Evolutionary conservation across 2,329 filamentous ascomycete genomes (phyloP), one percentile per base, ranked within the genome.

Genomic region (Stachybotrys chlorohalonatus): DNA sequence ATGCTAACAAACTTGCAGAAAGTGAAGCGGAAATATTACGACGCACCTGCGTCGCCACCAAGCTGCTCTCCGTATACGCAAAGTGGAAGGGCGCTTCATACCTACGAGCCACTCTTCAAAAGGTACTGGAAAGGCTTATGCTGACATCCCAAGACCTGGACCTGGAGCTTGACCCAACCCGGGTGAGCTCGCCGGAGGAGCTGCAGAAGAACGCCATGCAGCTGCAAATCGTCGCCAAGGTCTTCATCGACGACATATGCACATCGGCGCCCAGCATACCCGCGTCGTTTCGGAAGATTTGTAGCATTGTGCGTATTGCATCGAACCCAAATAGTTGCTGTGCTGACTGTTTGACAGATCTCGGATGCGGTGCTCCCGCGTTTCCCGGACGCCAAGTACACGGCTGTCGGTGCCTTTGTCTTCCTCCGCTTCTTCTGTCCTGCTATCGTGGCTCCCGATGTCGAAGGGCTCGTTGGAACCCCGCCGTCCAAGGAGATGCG

Each of bases 341-440:
- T 42, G 36, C 36, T 42, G 6, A 42, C 36, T 9, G 36, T 42
- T 9, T 13, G 53, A 4, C 36, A 81, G 74, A 87, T 87, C 59
- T 83, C 81, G 11, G 72, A 78, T 15, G 78, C 82, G n/a, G 84
- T 87, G 1, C 77, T 83, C 63, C 75, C 75, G 31, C 77, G 81
- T 36, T 88, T 87, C 60, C 82, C 81, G 0, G 84, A 87, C 56
- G 84, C 85, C 6, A 88, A 87, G 66, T 88, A 87, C 63, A 88
- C 84, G 0, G 85, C 85, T 4, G 84, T 88, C 13, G 85, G 85
- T 1, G 84, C 85, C 0, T 88, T 88, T 62, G 82, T 88, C 55
- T 88, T 88, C 63, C 74, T 88, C 30, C 79, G 85, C 8, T 88
- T 88, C 71, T 88, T 88, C 64, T 88, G 85, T 59, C 85, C 85